phyloP scores from a whole-genome alignment of 768 basidiomycete genomes.

The Boletus bicolor region DNA sequence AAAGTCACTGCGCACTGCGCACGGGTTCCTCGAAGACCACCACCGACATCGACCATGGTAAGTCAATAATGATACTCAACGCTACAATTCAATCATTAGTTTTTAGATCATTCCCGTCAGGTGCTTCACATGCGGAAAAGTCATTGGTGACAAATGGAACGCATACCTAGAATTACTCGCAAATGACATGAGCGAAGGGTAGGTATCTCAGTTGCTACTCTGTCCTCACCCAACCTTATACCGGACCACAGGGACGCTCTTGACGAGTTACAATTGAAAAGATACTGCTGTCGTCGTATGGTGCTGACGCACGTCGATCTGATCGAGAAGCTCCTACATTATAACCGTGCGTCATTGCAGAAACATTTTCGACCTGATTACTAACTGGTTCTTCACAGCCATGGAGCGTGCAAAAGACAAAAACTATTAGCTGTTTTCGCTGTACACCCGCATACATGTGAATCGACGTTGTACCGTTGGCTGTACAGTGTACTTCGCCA shows the following conservation, averaged over 20 bases:
- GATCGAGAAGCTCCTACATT: constrained; percentile 94
- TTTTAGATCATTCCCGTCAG: constrained; percentile 90
- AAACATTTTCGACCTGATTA: neutral
- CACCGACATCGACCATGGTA: constrained; percentile 23
- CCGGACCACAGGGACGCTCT: constrained; percentile 68
- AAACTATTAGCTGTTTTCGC: constrained; percentile 6
- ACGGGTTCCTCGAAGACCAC: neutral
- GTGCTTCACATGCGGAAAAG: constrained; percentile 96
- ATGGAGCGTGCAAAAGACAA: constrained; percentile 35
- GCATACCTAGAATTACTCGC: constrained; percentile 79
- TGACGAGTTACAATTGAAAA: constrained; percentile 82
- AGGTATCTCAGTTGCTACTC: constrained; percentile 25
- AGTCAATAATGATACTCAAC: neutral
- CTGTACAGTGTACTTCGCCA: neutral
- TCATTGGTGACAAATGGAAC: constrained; percentile 95
- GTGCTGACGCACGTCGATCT: constrained; percentile 96
- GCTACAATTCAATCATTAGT: neutral
- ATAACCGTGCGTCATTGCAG: constrained; percentile 70
- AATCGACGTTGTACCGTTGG: neutral
- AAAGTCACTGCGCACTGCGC: too few relatives aligned
- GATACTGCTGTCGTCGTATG: constrained; percentile 97
- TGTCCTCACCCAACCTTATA: neutral
- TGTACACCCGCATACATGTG: neutral
- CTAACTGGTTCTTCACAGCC: constrained; percentile 15
- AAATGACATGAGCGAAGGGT: constrained; percentile 88